Conservation (phyloP, 371 early-diverging fungal genomes). For the Mucor racemosus region DNA sequence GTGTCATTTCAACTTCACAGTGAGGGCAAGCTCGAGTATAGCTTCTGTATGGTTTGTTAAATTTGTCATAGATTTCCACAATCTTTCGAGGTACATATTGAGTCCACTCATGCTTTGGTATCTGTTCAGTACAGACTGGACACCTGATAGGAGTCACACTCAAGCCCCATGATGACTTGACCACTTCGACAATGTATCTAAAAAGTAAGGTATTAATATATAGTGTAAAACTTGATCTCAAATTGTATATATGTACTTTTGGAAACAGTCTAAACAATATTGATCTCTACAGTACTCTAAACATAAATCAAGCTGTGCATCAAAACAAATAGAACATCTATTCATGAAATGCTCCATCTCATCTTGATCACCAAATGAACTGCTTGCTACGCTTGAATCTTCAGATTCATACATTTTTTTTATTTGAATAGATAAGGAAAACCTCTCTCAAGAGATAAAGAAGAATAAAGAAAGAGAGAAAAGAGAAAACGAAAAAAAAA, state of each 20-base stretch:
- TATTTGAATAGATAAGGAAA: neutral
- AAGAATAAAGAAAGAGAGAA: neutral
- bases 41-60: constrained; percentile 61
- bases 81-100: constrained; percentile 33
- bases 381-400: constrained; percentile 17
- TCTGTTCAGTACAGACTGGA: constrained; percentile 58
- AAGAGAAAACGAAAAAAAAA: neutral
- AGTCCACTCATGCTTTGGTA: constrained; percentile 59
- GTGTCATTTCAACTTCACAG: constrained; percentile 51
- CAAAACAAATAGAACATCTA: constrained; percentile 67
- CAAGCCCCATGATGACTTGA: constrained; percentile 67
- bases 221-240: neutral
- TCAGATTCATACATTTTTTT: constrained; percentile 24
- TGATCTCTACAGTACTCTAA: constrained; percentile 61
- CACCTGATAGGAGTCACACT: constrained; percentile 58
- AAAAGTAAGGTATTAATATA: neutral
- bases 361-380: constrained; percentile 29
- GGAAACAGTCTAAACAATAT: constrained; percentile 60
- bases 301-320: constrained; percentile 58
- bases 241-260: constrained; percentile 37
- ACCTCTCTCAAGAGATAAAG: neutral
- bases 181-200: constrained; percentile 58
- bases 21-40: constrained; percentile 54
- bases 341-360: constrained; percentile 59
- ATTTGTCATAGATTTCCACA: constrained; percentile 49